These are phyloP conservation scores for Fusarium camptoceras DNA, from an alignment of 2,329 filamentous ascomycete genomes.

Conservation along the genomic window DNA sequence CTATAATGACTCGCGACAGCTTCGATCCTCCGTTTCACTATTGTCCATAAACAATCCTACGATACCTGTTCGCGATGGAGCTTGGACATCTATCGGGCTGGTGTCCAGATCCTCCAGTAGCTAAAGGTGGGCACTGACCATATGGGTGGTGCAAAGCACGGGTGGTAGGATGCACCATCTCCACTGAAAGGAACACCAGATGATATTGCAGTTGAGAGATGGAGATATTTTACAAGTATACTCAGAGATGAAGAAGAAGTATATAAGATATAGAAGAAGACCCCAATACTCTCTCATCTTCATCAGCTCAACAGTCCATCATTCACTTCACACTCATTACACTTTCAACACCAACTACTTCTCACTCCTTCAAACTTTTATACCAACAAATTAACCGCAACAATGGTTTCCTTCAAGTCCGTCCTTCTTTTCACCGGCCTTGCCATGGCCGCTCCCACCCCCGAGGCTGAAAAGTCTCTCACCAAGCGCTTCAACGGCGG, in stretches of 20 bases:
- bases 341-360: neutral
- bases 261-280: neutral
- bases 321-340: neutral
- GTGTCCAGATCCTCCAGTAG: neutral
- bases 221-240: neutral
- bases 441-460: neutral
- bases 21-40: conserved; percentile 4
- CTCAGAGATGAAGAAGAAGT: accelerated
- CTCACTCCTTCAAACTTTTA: neutral
- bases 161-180: neutral
- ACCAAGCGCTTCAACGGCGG: conserved; percentile 6
- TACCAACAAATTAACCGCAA: neutral
- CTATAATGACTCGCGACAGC: neutral
- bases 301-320: neutral
- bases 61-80: neutral
- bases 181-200: neutral
- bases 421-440: neutral
- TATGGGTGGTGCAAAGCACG: neutral
- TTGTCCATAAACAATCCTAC: neutral
- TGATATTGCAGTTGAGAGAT: neutral
- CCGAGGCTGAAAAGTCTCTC: neutral
- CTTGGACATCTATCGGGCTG: neutral
- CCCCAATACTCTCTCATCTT: neutral
- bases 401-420: neutral
- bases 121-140: neutral